phyloP scores from a whole-genome alignment of 805 yeast genomes.

The Ogataea siamensis region DNA sequence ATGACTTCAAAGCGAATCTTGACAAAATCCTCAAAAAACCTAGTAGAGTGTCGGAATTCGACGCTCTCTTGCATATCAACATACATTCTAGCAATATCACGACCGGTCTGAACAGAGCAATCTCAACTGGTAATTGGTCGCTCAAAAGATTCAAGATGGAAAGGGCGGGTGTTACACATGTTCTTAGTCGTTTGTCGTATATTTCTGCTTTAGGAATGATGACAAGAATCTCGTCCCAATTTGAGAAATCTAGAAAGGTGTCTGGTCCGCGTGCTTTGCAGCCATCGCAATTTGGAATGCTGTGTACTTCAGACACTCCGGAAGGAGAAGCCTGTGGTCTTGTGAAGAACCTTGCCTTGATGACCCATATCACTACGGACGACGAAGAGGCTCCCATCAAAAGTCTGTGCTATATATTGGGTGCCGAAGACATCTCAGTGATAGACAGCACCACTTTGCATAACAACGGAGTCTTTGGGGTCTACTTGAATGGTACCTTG shows the following conservation, averaged over 20 bases:
- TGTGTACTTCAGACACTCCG: constrained; percentile 98
- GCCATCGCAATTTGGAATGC: constrained; percentile 99
- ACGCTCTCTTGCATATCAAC: constrained; percentile 84
- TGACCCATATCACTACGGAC: constrained; percentile 99
- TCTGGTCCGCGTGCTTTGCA: constrained; percentile 98
- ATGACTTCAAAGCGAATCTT: constrained; percentile 89
- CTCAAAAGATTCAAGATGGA: constrained; percentile 99
- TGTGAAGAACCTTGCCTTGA: constrained; percentile 92
- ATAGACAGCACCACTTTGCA: constrained; percentile 84
- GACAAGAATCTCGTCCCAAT: constrained; percentile 99
- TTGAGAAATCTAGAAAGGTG: constrained; percentile 95
- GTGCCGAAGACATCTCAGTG: constrained; percentile 82
- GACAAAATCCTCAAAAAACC: constrained; percentile 94
- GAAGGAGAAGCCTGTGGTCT: constrained; percentile 99
- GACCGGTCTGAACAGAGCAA: constrained; percentile 91
- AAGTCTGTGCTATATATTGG: constrained; percentile 72
- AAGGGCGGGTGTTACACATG: constrained; percentile 98
- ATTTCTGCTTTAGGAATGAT: constrained; percentile 98
- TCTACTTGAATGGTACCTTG: constrained; percentile 90
- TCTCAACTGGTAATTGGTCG: constrained; percentile 99
- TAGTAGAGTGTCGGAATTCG: constrained; percentile 91
- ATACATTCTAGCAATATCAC: constrained; percentile 93
- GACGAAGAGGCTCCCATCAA: constrained; percentile 91
- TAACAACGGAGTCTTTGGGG: constrained; percentile 73
- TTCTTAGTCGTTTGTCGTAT: constrained; percentile 83